These are phyloP conservation scores for Stephanodiscus triporus DNA, from an alignment of 108 stramenopile genomes.

Conservation along the genomic window DNA sequence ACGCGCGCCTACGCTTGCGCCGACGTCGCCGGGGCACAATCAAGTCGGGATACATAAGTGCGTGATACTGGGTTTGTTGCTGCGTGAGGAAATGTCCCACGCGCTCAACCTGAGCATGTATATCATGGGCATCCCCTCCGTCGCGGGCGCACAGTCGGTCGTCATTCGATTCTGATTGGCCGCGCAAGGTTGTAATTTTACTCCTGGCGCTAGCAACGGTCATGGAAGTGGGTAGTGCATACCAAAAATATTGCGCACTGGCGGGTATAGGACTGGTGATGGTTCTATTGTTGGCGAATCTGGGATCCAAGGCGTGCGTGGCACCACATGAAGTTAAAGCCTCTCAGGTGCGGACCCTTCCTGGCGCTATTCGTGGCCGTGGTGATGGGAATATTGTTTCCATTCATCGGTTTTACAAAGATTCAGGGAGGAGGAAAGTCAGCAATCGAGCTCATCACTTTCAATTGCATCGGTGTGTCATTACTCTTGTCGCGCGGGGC, in stretches of 20 bases:
- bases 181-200: conserved; percentile 52
- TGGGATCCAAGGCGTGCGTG: conserved; percentile 76
- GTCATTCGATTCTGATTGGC: conserved; percentile 58
- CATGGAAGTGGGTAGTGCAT: conserved; percentile 21
- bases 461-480: conserved; percentile 56
- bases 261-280: conserved; percentile 59
- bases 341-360: conserved; percentile 45
- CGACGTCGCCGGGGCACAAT: conserved; percentile 29
- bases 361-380: conserved; percentile 54
- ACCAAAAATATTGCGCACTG: conserved; percentile 46
- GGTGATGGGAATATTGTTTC: conserved; percentile 58
- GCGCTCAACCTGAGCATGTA: conserved; percentile 67
- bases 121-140: conserved; percentile 58
- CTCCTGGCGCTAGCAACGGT: conserved; percentile 51
- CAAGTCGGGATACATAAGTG: conserved; percentile 52
- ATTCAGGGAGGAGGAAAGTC: conserved; percentile 70
- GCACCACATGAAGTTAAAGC: conserved; percentile 66
- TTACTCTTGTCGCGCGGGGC: conserved; percentile 61
- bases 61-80: conserved; percentile 60
- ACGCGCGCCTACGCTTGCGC: conserved; percentile 52
- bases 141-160: conserved; percentile 55
- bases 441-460: conserved; percentile 60
- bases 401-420: conserved; percentile 61
- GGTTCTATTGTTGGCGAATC: conserved; percentile 59
- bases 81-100: conserved; percentile 65